Evolutionary conservation across 345 rosid genomes (phyloP), one percentile per base, ranked within the genome.

Genomic region (Xanthoceras sorbifolium): DNA sequence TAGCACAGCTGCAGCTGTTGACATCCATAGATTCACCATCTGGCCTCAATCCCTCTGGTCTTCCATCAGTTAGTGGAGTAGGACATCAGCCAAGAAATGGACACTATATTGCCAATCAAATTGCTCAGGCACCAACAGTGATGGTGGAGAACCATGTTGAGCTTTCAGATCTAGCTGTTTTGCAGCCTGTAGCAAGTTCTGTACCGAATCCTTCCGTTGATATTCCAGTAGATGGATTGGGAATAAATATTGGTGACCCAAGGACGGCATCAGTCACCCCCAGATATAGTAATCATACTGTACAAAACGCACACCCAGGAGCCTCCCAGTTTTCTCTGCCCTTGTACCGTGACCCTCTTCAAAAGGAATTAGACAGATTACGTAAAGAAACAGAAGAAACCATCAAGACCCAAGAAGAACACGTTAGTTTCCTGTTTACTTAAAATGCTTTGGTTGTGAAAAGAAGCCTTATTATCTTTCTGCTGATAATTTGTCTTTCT

Each of bases 321-420:
- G 65, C 73, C 25, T 78, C 77, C 14, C 77, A 75, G 72, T 69
- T 75, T 65, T 84, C 87, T 73, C 20, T 18, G 6, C 76, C 77
- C 9, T 23, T 60, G 18, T 72, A 4, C 63, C 75, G n/a, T 8
- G 91, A 89, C 71, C 94, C 97, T 17, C 89, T 90, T 69, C 85
- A 92, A 74, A 83, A 76, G 69, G 94, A 92, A 82, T 76, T 92
- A 78, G 89, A 90, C 44, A 85, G 86, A 72, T 67, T 90, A 46
- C 15, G 20, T 6, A 74, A 50, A 68, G 90, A 86, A 62, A 74
- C 15, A 31, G 90, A 88, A 15, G 81, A 76, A 25, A 76, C 66
- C 62, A 44, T 48, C 74, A 84, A 61, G 76, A 50, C 57, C 42
- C 79, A 75, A 23, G 89, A 85, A 71, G 85, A 87, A 32, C 60